These are phyloP conservation scores for Setomelanomma holmii DNA, from an alignment of 2,329 filamentous ascomycete species.

Conservation along the genomic window DNA sequence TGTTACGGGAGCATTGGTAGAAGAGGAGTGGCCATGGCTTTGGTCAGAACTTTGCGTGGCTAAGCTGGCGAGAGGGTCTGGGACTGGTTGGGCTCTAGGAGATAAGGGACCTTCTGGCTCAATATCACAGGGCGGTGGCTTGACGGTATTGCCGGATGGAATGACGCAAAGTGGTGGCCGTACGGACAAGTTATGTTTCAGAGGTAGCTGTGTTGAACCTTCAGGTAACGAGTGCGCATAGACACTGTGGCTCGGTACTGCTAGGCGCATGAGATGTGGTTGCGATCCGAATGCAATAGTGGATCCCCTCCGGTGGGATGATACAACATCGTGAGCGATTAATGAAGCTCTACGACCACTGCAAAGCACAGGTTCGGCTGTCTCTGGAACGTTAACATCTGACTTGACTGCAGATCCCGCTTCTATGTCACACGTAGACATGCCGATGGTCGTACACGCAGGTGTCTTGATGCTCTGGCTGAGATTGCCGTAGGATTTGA, in stretches of 20 bases:
- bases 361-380: neutral
- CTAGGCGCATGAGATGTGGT: slow-evolving; percentile 1
- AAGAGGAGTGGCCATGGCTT: neutral
- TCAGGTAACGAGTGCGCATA: slow-evolving; percentile 15
- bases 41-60: neutral
- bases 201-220: slow-evolving; percentile 4
- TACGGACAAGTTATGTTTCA: neutral
- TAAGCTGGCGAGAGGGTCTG: neutral
- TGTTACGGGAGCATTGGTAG: slow-evolving; percentile 3
- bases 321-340: slow-evolving; percentile 17
- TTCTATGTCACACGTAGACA: slow-evolving; percentile 3
- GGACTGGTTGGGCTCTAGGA: neutral
- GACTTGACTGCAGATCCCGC: neutral
- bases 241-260: neutral
- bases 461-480: slow-evolving; percentile 23
- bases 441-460: slow-evolving; percentile 4
- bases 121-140: neutral
- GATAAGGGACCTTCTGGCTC: neutral
- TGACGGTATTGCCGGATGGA: slow-evolving; percentile 10
- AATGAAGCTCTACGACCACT: slow-evolving; percentile 15
- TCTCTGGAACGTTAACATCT: neutral
- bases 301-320: slow-evolving; percentile 13
- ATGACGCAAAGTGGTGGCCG: slow-evolving; percentile 13
- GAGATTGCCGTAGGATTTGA: slow-evolving; percentile 45
- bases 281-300: slow-evolving; percentile 2